Conservation (phyloP, 257 asterid species). For the Craterostigma plantagineum region DNA sequence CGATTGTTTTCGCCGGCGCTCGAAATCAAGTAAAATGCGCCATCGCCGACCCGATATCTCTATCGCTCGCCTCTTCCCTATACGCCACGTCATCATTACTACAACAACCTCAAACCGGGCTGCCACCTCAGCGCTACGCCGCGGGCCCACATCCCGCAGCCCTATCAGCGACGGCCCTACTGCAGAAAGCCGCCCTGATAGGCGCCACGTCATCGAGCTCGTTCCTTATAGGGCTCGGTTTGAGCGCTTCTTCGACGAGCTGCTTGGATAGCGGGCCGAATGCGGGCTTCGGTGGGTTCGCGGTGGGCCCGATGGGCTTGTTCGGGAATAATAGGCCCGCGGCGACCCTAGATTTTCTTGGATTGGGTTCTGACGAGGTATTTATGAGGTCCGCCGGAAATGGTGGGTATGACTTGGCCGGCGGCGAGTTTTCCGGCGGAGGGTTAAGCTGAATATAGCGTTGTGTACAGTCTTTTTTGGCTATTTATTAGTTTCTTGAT, state of each 20-base stretch:
- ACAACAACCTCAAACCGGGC: not conserved
- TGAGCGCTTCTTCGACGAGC: conserved; percentile 4
- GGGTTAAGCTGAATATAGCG: no score
- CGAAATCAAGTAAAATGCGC: no score
- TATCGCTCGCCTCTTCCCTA: conserved; percentile 2
- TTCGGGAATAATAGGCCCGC: conserved; percentile 24
- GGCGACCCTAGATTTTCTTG: conserved; percentile 68
- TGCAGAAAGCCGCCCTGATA: conserved; percentile 6
- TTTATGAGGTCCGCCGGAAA: conserved; percentile 29
- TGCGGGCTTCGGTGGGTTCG: no score
- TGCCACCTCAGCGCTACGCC: not conserved
- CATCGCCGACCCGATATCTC: conserved; percentile 5
- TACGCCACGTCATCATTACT: not conserved
- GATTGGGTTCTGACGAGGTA: conserved; percentile 21
- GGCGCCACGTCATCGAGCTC: conserved; percentile 5
- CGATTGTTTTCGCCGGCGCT: no score
- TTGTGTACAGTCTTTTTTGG: no score
- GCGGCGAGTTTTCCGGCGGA: conserved; percentile 10
- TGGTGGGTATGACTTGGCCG: conserved; percentile 12
- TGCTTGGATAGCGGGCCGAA: not conserved
- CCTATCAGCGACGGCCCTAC: conserved; percentile 1
- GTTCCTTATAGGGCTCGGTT: not conserved
- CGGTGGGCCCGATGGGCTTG: conserved; percentile 18
- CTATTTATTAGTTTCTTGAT: no score
- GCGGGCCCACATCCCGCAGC: not conserved